Percentiles rank a stretch among this genome's conserved stretches.
These are phyloP conservation scores for Coniochaeta sp. DNA, from an alignment of 2,329 filamentous ascomycete species.

Conservation along the genomic window DNA sequence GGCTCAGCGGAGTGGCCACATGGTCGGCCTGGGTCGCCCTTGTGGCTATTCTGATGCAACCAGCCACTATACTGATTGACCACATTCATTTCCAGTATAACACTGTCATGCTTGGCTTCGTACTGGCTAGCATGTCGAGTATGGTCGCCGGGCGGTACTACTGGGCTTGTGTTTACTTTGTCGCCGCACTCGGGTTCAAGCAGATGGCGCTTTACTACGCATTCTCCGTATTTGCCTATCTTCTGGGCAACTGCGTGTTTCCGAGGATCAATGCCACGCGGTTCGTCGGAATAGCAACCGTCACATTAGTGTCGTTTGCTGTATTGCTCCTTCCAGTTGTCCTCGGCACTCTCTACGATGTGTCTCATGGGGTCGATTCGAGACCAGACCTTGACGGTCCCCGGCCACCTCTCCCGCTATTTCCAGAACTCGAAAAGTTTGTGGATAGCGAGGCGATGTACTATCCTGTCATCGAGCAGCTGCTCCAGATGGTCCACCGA, in stretches of 20 bases:
- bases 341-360: slow-evolving; percentile 62
- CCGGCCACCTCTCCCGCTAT: slow-evolving; percentile 56
- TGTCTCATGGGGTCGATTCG: slow-evolving; percentile 53
- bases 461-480: slow-evolving; percentile 69
- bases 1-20: slow-evolving; percentile 65
- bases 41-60: slow-evolving; percentile 87
- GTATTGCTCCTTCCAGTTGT: slow-evolving; percentile 71
- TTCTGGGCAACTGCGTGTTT: slow-evolving; percentile 78
- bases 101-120: slow-evolving; percentile 92
- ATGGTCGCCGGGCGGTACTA: slow-evolving; percentile 77
- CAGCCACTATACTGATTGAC: slow-evolving; percentile 82
- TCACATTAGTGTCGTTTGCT: slow-evolving; percentile 67
- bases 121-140: slow-evolving; percentile 80
- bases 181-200: slow-evolving; percentile 91
- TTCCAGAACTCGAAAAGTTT: slow-evolving; percentile 47
- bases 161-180: slow-evolving; percentile 92
- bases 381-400: slow-evolving; percentile 49
- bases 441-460: slow-evolving; percentile 60
- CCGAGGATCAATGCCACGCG: slow-evolving; percentile 61
- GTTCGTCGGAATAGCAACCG: slow-evolving; percentile 66
- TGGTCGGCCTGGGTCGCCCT: slow-evolving; percentile 84
- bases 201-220: slow-evolving; percentile 99
- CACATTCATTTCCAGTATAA: slow-evolving; percentile 98
- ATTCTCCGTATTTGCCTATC: slow-evolving; percentile 83
- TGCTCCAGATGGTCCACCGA: slow-evolving; percentile 81